Percentiles rank a stretch among this genome's conserved stretches.
Conservation (phyloP, 768 basidiomycete genomes). For the Mycena sanguinolenta region DNA sequence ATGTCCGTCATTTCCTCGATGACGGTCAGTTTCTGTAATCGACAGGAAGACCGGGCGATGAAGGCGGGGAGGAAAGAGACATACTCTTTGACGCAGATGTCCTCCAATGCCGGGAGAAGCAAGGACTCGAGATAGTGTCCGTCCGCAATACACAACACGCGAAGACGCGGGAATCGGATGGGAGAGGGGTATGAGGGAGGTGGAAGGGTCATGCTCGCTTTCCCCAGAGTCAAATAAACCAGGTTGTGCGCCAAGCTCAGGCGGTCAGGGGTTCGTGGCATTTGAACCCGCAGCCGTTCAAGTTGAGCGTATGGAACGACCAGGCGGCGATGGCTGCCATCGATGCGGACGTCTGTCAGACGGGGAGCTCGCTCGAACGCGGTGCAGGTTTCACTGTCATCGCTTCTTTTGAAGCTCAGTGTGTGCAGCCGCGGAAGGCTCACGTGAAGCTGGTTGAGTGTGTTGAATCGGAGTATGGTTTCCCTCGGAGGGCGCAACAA, state of each 20-base stretch:
- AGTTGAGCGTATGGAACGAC: conserved; percentile 8
- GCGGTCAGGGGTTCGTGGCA: conserved; percentile 15
- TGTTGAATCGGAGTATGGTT: conserved; percentile 4
- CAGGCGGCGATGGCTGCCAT: conserved; percentile 16
- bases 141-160: conserved; percentile 2
- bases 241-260: neutral
- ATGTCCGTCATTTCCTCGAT: neutral
- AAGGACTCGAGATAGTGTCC: conserved; percentile 3
- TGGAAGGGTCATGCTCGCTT: conserved; percentile 11
- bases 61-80: neutral
- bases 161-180: conserved; percentile 7
- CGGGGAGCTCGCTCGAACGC: conserved; percentile 8
- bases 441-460: neutral
- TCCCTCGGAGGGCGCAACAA: neutral
- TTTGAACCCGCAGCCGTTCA: conserved; percentile 12
- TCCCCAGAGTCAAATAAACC: neutral
- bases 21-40: neutral
- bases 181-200: conserved; percentile 3
- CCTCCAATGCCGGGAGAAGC: conserved; percentile 13
- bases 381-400: conserved; percentile 16
- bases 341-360: conserved; percentile 16
- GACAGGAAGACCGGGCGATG: conserved; percentile 12
- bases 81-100: conserved; percentile 9
- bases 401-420: conserved; percentile 11
- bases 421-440: neutral